These are phyloP conservation scores for Paracoccidioides lutzii DNA, from an alignment of 2,329 filamentous ascomycete species.

Conservation along the genomic window DNA sequence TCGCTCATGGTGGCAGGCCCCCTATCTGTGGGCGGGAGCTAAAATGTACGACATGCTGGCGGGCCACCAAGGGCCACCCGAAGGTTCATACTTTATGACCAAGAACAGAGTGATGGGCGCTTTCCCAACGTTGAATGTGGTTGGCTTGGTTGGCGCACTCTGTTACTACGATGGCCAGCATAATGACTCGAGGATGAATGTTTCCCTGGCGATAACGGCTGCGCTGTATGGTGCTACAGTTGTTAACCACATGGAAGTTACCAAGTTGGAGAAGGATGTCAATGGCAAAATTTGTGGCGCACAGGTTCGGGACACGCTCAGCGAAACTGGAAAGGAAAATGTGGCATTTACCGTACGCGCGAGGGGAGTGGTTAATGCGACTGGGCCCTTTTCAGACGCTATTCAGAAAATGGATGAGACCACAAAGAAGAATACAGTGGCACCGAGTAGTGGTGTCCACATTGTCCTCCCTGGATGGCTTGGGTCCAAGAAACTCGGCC, in stretches of 20 bases:
- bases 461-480: constrained; percentile 65
- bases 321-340: constrained; percentile 40
- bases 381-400: constrained; percentile 63
- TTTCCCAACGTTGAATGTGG: constrained; percentile 63
- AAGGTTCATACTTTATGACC: constrained; percentile 67
- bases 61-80: constrained; percentile 56
- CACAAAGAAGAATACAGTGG: constrained; percentile 53
- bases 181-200: constrained; percentile 71
- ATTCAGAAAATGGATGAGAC: constrained; percentile 63
- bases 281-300: constrained; percentile 55
- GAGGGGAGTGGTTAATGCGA: constrained; percentile 63
- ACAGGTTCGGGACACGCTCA: constrained; percentile 49
- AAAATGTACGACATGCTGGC: constrained; percentile 66
- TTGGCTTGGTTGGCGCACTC: constrained; percentile 56
- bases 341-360: constrained; percentile 53
- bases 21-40: constrained; percentile 46
- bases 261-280: constrained; percentile 52
- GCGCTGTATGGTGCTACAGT: constrained; percentile 61
- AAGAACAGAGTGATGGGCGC: constrained; percentile 62
- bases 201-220: constrained; percentile 63
- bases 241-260: constrained; percentile 61
- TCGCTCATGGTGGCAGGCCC: constrained; percentile 58
- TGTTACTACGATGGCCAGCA: constrained; percentile 72
- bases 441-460: constrained; percentile 61
- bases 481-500: constrained; percentile 60